phyloP scores from a whole-genome alignment of 1,139 yeast species.

The Suhomyces choctaworum region DNA sequence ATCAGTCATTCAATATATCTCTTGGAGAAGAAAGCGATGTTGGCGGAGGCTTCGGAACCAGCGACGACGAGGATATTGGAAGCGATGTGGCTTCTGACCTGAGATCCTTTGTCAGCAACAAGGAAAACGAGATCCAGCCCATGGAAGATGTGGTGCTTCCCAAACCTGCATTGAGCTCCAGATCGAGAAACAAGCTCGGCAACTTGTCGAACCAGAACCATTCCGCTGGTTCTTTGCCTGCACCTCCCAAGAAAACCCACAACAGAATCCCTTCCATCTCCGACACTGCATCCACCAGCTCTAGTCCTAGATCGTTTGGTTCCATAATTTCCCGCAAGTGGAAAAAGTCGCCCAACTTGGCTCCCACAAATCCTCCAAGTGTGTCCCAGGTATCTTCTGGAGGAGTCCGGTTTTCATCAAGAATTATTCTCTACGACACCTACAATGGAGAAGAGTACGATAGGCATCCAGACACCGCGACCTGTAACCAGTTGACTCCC shows the following conservation, averaged over 20 bases:
- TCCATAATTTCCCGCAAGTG: conserved; percentile 33
- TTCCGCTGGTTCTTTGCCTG: conserved; percentile 13
- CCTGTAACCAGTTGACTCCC: conserved; percentile 92
- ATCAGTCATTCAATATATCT: conserved; percentile 45
- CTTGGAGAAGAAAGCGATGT: conserved; percentile 30
- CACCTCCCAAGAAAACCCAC: conserved; percentile 25
- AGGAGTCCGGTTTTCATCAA: conserved; percentile 75
- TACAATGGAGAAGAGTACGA: conserved; percentile 85
- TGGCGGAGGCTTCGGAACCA: conserved; percentile 19
- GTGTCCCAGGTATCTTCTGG: conserved; percentile 7
- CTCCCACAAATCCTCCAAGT: conserved; percentile 6
- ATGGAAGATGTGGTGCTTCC: too few species aligned
- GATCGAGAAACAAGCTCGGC: neutral
- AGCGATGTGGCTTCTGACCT: conserved; percentile 10
- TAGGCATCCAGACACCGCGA: conserved; percentile 89
- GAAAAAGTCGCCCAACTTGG: conserved; percentile 21
- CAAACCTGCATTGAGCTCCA: neutral
- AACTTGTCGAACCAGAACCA: conserved; percentile 2
- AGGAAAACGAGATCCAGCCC: conserved; percentile 7
- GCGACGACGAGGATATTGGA: conserved; percentile 21
- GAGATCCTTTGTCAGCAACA: conserved; percentile 10
- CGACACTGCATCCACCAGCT: conserved; percentile 23
- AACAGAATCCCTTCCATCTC: conserved; percentile 30
- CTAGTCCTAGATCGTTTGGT: conserved; percentile 36
- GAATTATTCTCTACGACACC: conserved; percentile 84